phyloP scores from a whole-genome alignment of 805 yeast species.

The Torulaspora gathmanii region DNA sequence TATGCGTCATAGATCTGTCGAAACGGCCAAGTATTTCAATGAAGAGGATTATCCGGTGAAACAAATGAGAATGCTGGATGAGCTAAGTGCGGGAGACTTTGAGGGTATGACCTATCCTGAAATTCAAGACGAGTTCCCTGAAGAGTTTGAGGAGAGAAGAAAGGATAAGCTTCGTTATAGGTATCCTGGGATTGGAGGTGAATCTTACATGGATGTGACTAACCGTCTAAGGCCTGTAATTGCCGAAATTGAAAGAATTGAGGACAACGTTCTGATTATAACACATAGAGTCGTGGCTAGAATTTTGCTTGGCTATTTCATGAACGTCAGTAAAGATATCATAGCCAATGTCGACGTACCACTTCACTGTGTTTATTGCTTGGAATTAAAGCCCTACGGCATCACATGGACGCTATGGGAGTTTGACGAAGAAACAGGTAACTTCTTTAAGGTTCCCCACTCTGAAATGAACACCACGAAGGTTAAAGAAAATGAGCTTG shows the following conservation, averaged over 20 bases:
- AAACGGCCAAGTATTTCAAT: constrained; percentile 72
- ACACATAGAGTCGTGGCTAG: constrained; percentile 91
- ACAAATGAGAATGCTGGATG: constrained; percentile 90
- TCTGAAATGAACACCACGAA: constrained; percentile 43
- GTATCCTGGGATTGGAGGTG: constrained; percentile 97
- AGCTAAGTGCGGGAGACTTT: constrained; percentile 85
- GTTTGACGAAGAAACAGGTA: constrained; percentile 70
- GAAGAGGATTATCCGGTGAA: constrained; percentile 72
- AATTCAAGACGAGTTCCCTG: constrained; percentile 65
- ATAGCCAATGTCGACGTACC: constrained; percentile 93
- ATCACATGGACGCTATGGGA: constrained; percentile 90
- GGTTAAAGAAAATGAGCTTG: constrained; percentile 66
- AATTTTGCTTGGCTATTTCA: constrained; percentile 79
- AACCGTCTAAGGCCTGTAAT: constrained; percentile 85
- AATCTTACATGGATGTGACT: constrained; percentile 88
- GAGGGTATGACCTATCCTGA: constrained; percentile 93
- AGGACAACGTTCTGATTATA: constrained; percentile 75
- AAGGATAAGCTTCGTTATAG: constrained; percentile 77
- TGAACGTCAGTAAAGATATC: constrained; percentile 72
- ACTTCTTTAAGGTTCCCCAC: constrained; percentile 63
- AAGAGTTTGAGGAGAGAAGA: constrained; percentile 72
- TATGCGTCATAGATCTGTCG: constrained; percentile 71
- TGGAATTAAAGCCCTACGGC: constrained; percentile 93
- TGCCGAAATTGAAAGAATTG: constrained; percentile 87
- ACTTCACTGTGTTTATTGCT: constrained; percentile 79